These are phyloP conservation scores for Fusarium armeniacum DNA, from an alignment of 2,329 filamentous ascomycete genomes.

Conservation along the genomic window DNA sequence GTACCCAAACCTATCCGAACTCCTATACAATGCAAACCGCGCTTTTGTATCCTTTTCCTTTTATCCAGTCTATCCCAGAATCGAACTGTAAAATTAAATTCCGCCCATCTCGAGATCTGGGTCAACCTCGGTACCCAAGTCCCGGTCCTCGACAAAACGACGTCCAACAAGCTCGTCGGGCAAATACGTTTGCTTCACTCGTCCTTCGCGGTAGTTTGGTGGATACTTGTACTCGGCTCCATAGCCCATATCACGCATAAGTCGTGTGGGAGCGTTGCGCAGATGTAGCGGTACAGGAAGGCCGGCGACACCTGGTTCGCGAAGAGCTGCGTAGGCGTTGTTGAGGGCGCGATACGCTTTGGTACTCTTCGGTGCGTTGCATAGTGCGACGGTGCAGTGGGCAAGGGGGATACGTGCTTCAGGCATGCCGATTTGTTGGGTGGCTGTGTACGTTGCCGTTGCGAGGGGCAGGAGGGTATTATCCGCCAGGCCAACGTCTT, in stretches of 20 bases:
- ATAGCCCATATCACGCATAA: conserved; percentile 95
- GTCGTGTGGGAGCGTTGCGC: conserved; percentile 88
- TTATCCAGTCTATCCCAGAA: conserved; percentile 8
- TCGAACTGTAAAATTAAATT: conserved; percentile 9
- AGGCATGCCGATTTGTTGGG: conserved; percentile 94
- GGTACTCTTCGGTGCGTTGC: conserved; percentile 87
- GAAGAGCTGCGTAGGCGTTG: conserved; percentile 82
- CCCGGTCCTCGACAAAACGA: conserved; percentile 81
- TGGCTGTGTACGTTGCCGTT: conserved; percentile 86
- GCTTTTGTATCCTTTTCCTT: conserved; percentile 15
- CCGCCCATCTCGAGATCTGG: conserved; percentile 68
- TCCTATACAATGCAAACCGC: conserved; percentile 28
- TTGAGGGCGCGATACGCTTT: conserved; percentile 85
- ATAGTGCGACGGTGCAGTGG: conserved; percentile 86
- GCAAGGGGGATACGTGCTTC: conserved; percentile 94
- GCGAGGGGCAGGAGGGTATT: conserved; percentile 86
- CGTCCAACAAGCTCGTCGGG: conserved; percentile 80
- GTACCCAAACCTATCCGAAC: conserved; percentile 25
- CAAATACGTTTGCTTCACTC: conserved; percentile 90
- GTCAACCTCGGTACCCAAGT: conserved; percentile 85
- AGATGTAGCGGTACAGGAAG: conserved; percentile 89
- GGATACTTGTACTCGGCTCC: conserved; percentile 97
- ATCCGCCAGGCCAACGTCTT: conserved; percentile 93
- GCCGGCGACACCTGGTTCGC: conserved; percentile 85
- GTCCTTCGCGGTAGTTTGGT: conserved; percentile 86